These are phyloP conservation scores for Paragyromitra xinjiangensis DNA, from an alignment of 495 filamentous ascomycete species.

Conservation along the genomic window DNA sequence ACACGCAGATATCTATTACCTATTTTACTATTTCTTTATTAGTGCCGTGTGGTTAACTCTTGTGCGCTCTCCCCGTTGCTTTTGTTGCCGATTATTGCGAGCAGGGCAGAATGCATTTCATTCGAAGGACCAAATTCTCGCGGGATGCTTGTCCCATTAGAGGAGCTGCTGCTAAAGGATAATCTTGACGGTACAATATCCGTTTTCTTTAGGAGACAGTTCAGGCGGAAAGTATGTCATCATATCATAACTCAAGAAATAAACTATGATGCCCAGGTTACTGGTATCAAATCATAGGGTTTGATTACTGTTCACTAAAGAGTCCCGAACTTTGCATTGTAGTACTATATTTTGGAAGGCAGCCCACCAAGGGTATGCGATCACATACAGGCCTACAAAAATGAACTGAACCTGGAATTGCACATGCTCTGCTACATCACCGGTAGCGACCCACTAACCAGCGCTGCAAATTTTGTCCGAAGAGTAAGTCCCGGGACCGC, in stretches of 20 bases:
- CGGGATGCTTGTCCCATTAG: conserved; percentile 49
- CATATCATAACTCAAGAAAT: conserved; percentile 20
- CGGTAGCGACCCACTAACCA: conserved; percentile 23
- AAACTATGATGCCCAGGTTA: conserved; percentile 11
- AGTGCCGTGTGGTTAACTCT: conserved; percentile 38
- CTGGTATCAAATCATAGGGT: background rate
- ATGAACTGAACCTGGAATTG: conserved; percentile 37
- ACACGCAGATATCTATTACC: conserved; percentile 15
- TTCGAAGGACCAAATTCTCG: conserved; percentile 43
- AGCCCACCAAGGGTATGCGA: conserved; percentile 24
- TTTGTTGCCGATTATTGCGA: conserved; percentile 14
- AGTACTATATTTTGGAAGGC: conserved; percentile 46
- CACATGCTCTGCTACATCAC: conserved; percentile 46
- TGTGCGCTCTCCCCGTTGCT: conserved; percentile 21
- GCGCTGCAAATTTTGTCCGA: conserved; percentile 30
- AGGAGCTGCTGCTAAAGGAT: conserved; percentile 44
- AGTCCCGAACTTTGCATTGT: background rate
- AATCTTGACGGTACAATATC: conserved; percentile 45
- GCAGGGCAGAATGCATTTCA: conserved; percentile 48
- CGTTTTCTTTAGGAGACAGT: conserved; percentile 44
- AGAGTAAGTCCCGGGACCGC: conserved; percentile 28
- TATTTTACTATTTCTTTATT: background rate
- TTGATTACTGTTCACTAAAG: conserved; percentile 22
- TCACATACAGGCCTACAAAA: conserved; percentile 46
- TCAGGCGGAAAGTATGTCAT: conserved; percentile 48